Conservation (phyloP, 1,284 basidiomycete species). For the Leccinum subfulvum region DNA sequence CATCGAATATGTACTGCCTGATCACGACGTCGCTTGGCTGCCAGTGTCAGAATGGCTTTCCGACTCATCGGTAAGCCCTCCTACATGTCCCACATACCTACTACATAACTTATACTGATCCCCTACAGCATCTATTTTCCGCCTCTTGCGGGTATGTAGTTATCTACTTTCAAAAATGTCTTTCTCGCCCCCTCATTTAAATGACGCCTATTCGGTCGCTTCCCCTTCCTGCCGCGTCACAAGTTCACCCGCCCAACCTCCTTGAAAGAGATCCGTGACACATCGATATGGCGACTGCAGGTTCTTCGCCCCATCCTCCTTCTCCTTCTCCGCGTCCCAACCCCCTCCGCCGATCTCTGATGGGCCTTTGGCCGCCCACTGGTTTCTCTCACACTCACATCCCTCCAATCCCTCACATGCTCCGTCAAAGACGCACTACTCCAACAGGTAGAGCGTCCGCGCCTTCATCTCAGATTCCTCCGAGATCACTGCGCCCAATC, state of each 20-base stretch:
- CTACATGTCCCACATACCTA: no score
- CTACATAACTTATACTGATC: no score
- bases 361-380: constrained; percentile 60
- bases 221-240: constrained; percentile 45
- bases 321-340: constrained; percentile 15
- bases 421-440: constrained; percentile 43
- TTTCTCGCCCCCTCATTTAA: constrained; percentile 5
- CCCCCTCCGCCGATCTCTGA: constrained; percentile 42
- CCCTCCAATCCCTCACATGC: constrained; percentile 40
- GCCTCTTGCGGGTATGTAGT: neutral
- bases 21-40: no score
- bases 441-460: constrained; percentile 52
- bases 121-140: no score
- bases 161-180: neutral
- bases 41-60: no score
- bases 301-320: constrained; percentile 40
- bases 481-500: constrained; percentile 35
- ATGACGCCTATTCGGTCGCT: neutral
- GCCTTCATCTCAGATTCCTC: constrained; percentile 44
- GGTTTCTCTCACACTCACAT: constrained; percentile 40
- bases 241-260: constrained; percentile 63
- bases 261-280: constrained; percentile 56
- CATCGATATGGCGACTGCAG: constrained; percentile 57
- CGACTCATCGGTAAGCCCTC: no score
- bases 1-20: no score